These are phyloP conservation scores for Cyclotella baltica DNA, from an alignment of 108 stramenopile genomes.

Conservation along the genomic window DNA sequence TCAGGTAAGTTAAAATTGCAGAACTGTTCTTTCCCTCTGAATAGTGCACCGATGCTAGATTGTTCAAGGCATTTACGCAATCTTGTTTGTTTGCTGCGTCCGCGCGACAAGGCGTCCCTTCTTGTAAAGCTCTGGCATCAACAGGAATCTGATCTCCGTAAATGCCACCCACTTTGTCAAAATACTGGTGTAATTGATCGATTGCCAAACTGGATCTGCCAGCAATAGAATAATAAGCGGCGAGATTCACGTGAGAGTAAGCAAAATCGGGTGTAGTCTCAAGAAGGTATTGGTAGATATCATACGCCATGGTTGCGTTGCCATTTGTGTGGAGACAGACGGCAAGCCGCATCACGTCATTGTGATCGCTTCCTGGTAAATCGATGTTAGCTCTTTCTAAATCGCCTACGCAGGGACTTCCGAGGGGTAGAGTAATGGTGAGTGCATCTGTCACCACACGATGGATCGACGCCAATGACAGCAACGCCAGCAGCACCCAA, in stretches of 20 bases:
- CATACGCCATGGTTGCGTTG: constrained; percentile 5
- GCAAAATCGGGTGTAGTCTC: neutral
- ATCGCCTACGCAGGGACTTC: neutral
- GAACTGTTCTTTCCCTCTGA: constrained; percentile 31
- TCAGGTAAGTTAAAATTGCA: constrained; percentile 7
- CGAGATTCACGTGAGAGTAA: constrained; percentile 19
- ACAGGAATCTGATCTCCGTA: constrained; percentile 16
- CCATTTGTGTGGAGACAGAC: constrained; percentile 24
- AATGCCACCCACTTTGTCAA: constrained; percentile 27
- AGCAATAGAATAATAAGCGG: neutral
- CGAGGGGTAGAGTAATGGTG: neutral
- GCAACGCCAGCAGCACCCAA: neutral
- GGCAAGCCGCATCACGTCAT: constrained; percentile 11
- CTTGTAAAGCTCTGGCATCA: constrained; percentile 3
- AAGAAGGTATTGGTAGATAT: constrained; percentile 23
- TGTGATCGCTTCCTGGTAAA: neutral
- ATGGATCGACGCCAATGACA: neutral
- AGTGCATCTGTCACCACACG: neutral
- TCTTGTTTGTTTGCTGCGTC: neutral
- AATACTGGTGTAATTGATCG: constrained; percentile 4
- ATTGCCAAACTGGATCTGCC: constrained; percentile 14
- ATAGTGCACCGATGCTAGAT: constrained; percentile 19
- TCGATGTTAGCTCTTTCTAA: neutral
- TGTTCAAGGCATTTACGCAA: constrained; percentile 34
- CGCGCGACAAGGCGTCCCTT: constrained; percentile 15